Base-by-base conservation (phyloP, 108 stramenopile genomes). In the Skeletonema costatum region DNA sequence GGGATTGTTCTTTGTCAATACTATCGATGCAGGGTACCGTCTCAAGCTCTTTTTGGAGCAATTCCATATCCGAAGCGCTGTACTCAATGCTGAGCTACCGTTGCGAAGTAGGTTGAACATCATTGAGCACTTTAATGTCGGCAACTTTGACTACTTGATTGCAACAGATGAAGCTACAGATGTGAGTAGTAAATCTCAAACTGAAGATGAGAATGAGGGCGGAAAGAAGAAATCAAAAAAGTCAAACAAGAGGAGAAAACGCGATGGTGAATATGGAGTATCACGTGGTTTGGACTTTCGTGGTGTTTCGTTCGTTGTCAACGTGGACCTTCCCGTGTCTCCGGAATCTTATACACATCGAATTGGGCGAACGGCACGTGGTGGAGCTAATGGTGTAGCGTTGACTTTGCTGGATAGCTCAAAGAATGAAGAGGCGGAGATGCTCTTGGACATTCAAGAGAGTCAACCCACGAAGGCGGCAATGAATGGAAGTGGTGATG, bases 71-170 rank as follows among this genome's bases (percentile, higher is more conserved):
- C 88, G 96, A 32, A 89, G 96, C 2, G 96, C 98, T 14, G 98
- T 99, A 5, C 78, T 99, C 19, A 98, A 99, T 86, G 97, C 95
- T 11, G 98, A 99, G 78, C 81, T 99, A 7, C 98, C 99, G 13
- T 81, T 97, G 60, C 93, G 89, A 75, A 94, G 95, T 77, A 90
- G 99, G 31, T 69, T 94, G 56, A 97, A 97, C 85, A 97, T 98
- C 64, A 90, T 99, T 60, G 95, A 98, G 80, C 94, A 98, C 68
- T 99, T 93, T 85, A 98, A 99, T 76, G 90, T 96, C 39, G 99
- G 98, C n/a, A 95, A 98, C 69, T 99, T 98, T 82, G 99, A 99
- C 65, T 98, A 96, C 76, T 84, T 99, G 58, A 98, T 99, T 73
- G 97, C 97, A 4, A 99, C 99, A 4, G 98, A 98, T 64, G 89